Conservation (phyloP, 2,329 filamentous ascomycete genomes). For the Diaporthe caulivora region DNA sequence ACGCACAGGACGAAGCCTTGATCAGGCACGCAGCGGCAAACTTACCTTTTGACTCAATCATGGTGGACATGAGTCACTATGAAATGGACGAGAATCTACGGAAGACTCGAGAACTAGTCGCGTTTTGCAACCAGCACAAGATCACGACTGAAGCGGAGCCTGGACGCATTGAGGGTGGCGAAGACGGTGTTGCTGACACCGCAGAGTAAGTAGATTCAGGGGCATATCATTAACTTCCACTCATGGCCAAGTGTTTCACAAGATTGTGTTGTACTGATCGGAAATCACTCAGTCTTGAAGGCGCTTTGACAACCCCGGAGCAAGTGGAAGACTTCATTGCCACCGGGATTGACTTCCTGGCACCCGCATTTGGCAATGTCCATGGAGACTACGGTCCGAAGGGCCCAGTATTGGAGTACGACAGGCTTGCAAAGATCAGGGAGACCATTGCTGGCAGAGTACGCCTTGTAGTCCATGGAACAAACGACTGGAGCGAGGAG, state of each 20-base stretch:
- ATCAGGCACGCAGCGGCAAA: conserved; percentile 66
- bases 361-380: conserved; percentile 77
- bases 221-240: neutral
- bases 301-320: conserved; percentile 71
- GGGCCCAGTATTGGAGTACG: conserved; percentile 38
- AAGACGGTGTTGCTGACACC: conserved; percentile 76
- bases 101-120: conserved; percentile 72
- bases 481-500: conserved; percentile 30
- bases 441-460: conserved; percentile 26
- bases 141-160: conserved; percentile 80
- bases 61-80: conserved; percentile 83
- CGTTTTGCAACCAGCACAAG: conserved; percentile 72
- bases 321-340: conserved; percentile 72
- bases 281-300: conserved; percentile 56
- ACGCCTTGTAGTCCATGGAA: conserved; percentile 28
- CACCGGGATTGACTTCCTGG: conserved; percentile 76
- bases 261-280: neutral
- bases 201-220: conserved; percentile 53
- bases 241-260: neutral
- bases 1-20: conserved; percentile 69
- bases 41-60: conserved; percentile 74
- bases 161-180: conserved; percentile 74
- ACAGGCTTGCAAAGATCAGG: conserved; percentile 40
- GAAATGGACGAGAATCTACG: conserved; percentile 78
- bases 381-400: conserved; percentile 68